A percentile compares a stretch with the other conserved stretches of the same genome.
Conservation (phyloP, 139 green algal species). For the Chlamydomonas sp. region DNA sequence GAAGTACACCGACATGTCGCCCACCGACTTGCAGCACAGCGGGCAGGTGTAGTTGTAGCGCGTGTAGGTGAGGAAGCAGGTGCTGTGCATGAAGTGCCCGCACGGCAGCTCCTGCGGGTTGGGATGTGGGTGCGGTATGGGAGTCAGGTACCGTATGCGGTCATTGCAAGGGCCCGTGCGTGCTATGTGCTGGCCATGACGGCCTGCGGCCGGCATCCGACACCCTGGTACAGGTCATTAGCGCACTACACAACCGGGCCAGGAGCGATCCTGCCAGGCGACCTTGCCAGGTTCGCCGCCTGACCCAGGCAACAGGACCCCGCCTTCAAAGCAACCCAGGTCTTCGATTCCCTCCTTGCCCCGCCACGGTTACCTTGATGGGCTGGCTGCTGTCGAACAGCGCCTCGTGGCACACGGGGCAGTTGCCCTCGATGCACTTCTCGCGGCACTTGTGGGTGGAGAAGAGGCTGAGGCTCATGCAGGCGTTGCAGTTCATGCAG, state of each 20-base stretch:
- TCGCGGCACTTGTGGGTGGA: constrained; percentile 92
- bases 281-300: too few relatives aligned
- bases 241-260: too few relatives aligned
- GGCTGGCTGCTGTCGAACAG: constrained; percentile 90
- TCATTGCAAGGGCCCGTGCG: too few relatives aligned
- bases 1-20: constrained; percentile 98
- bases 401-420: constrained; percentile 96
- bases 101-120: constrained; percentile 87
- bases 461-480: constrained; percentile 93
- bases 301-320: too few relatives aligned
- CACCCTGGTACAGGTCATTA: too few relatives aligned
- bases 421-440: constrained; percentile 83
- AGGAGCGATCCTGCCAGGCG: too few relatives aligned
- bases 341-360: too few relatives aligned
- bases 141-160: too few relatives aligned
- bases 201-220: too few relatives aligned
- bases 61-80: constrained; percentile 93
- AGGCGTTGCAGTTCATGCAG: constrained; percentile 99
- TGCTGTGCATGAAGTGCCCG: constrained; percentile 97
- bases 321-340: too few relatives aligned
- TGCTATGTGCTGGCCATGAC: too few relatives aligned
- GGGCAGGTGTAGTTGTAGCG: constrained; percentile 95
- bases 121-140: too few relatives aligned
- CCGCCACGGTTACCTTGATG: constrained; percentile 68
- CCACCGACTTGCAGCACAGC: constrained; percentile 92